These are phyloP conservation scores for Trichoderma polysporum DNA, from an alignment of 2,329 filamentous ascomycete genomes.

Conservation along the genomic window DNA sequence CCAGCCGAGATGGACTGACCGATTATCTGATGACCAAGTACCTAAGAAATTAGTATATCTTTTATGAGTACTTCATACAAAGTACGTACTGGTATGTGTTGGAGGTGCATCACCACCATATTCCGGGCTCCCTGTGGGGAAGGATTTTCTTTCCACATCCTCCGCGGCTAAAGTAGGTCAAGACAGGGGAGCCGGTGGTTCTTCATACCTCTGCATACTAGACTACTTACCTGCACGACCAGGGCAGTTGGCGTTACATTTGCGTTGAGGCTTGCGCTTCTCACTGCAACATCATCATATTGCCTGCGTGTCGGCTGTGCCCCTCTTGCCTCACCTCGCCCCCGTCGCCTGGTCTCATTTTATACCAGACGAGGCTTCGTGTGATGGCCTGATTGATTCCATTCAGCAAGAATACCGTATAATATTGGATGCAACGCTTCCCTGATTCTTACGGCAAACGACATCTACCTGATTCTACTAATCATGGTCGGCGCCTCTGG, in stretches of 20 bases:
- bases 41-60: no score
- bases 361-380: not conserved
- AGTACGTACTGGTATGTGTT: no score
- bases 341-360: not conserved
- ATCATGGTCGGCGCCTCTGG: not conserved
- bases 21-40: not conserved
- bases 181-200: not conserved
- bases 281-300: not conserved
- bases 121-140: no score
- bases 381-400: not conserved
- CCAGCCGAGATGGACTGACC: not conserved
- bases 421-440: not conserved
- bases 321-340: not conserved
- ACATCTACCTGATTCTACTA: not conserved
- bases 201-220: not conserved
- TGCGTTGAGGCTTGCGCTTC: slow-evolving; percentile 3
- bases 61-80: no score
- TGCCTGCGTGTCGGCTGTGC: not conserved
- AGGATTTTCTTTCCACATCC: not conserved
- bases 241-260: not conserved
- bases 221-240: not conserved
- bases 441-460: not conserved
- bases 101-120: no score
- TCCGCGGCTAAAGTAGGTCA: not conserved
- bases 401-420: not conserved